These are phyloP conservation scores for Tritrichomonas foetus DNA, from an alignment of 208 protist genomes.

Conservation along the genomic window DNA sequence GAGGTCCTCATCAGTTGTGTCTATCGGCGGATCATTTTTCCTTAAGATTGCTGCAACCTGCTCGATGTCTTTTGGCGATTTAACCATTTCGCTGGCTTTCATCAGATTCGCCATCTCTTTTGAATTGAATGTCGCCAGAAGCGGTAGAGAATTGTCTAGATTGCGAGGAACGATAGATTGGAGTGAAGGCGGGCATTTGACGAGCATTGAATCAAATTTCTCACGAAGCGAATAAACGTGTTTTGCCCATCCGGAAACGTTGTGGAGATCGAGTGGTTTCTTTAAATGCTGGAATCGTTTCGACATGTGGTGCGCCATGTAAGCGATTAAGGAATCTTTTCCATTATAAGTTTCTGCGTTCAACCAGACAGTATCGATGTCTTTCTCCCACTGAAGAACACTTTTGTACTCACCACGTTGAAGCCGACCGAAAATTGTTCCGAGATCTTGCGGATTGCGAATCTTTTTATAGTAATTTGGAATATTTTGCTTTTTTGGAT, in stretches of 20 bases:
- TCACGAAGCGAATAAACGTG: neutral
- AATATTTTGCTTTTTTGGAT: neutral
- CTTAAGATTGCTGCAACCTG: neutral
- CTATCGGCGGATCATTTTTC: neutral
- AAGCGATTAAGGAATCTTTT: neutral
- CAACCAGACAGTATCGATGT: neutral
- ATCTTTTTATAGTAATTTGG: constrained; percentile 39
- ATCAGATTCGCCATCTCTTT: neutral
- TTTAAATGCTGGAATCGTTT: neutral
- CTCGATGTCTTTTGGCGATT: neutral
- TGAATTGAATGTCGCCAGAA: neutral
- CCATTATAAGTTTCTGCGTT: constrained; percentile 5
- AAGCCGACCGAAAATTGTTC: neutral
- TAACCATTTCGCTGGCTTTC: neutral
- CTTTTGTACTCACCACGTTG: neutral
- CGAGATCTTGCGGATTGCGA: constrained; percentile 31
- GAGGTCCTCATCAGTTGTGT: neutral
- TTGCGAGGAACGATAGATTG: neutral
- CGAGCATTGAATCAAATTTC: neutral
- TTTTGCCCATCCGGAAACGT: neutral
- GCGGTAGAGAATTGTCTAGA: neutral
- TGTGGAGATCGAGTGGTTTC: neutral
- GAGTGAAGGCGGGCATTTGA: neutral
- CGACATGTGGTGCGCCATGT: neutral
- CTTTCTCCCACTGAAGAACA: neutral